These are phyloP conservation scores for Ascochyta clinopodiicola DNA, from an alignment of 2,329 filamentous ascomycete species.

Conservation along the genomic window DNA sequence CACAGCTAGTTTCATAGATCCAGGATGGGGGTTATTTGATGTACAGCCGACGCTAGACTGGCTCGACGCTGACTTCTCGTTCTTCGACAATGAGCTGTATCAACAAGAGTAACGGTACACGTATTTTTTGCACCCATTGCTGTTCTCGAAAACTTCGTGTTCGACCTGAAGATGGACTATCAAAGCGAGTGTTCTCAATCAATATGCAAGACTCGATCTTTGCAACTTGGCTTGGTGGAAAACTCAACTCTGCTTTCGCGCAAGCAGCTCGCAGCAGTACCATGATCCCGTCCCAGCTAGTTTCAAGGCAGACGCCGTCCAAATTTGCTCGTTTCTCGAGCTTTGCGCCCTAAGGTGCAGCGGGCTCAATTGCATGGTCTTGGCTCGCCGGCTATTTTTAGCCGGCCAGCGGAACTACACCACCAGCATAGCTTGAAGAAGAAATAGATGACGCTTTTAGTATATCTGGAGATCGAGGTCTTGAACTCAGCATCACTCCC, in stretches of 20 bases:
- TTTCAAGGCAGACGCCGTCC: not conserved
- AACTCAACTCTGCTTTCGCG: too few relatives aligned
- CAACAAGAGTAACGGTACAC: not conserved
- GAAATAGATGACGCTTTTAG: not conserved
- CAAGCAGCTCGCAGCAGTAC: too few relatives aligned
- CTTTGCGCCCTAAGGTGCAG: not conserved
- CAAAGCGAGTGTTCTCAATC: too few relatives aligned
- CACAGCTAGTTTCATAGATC: conserved; percentile 1
- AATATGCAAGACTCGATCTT: too few relatives aligned
- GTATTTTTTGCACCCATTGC: too few relatives aligned
- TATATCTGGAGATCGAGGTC: not conserved
- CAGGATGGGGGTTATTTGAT: conserved; percentile 27
- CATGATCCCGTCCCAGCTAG: too few relatives aligned
- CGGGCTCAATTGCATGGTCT: conserved; percentile 3
- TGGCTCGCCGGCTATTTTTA: conserved; percentile 20
- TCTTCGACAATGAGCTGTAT: conserved; percentile 13
- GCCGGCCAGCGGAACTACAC: conserved; percentile 5
- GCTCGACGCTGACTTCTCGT: conserved; percentile 30
- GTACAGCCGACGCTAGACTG: conserved; percentile 31
- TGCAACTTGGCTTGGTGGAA: too few relatives aligned
- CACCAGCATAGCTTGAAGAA: not conserved
- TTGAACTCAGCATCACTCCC: not conserved
- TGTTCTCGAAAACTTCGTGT: too few relatives aligned
- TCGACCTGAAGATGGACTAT: too few relatives aligned
- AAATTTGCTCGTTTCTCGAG: not conserved